Percentiles rank a stretch among this genome's conserved stretches.
phyloP scores from a whole-genome alignment of 495 filamentous ascomycete species.

The Xylaria venustula region DNA sequence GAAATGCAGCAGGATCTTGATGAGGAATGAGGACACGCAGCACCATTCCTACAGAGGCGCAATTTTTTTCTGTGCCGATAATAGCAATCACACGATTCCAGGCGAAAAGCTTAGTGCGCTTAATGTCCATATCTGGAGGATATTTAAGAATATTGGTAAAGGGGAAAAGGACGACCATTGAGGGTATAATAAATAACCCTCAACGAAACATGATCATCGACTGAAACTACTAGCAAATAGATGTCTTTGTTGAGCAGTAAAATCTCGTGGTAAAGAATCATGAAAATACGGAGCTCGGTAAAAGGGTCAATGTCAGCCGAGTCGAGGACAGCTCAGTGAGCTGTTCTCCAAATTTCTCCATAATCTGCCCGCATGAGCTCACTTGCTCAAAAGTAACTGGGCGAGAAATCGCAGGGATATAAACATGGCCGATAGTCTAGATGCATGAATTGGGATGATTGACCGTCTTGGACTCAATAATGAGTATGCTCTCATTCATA shows the following conservation, averaged over 20 bases:
- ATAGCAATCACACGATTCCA: too few species aligned
- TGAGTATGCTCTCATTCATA: not conserved
- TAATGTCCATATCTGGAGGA: too few species aligned
- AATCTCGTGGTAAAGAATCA: not conserved
- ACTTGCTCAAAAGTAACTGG: not conserved
- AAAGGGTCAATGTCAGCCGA: slow-evolving; percentile 1
- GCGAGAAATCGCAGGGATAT: not conserved
- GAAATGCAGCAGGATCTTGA: slow-evolving; percentile 48
- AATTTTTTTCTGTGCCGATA: not conserved
- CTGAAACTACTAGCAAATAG: not conserved
- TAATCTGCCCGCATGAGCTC: too few species aligned
- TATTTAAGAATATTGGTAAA: too few species aligned
- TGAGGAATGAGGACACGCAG: slow-evolving; percentile 17
- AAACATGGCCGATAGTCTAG: not conserved
- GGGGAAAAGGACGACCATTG: too few species aligned
- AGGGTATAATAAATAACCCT: too few species aligned
- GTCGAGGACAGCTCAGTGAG: not conserved
- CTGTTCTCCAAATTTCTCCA: slow-evolving; percentile 1
- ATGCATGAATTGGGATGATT: not conserved
- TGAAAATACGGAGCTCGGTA: not conserved
- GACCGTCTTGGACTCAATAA: too few species aligned
- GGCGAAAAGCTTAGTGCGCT: too few species aligned
- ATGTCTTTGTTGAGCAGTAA: not conserved
- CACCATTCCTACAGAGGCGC: not conserved
- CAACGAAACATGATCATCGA: not conserved